Evolutionary conservation across 2,329 filamentous ascomycete species (phyloP), one percentile per base, ranked within the genome.

Genomic region (Ophiostoma pallidulum): DNA sequence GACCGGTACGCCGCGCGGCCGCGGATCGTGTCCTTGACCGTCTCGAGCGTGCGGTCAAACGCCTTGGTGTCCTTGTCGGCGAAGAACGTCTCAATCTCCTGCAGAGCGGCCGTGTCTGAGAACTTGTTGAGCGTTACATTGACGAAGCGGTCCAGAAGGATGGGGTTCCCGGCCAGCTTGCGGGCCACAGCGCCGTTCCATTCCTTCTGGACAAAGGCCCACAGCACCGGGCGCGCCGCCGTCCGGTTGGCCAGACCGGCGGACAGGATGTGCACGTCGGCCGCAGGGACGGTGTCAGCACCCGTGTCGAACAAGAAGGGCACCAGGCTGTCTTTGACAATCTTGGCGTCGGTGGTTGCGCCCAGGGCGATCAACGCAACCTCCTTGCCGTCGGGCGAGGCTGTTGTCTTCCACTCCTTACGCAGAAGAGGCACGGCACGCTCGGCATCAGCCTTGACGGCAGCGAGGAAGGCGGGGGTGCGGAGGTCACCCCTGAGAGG

Each of bases 361-460:
- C 89, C 88, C 38, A 98, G 75, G 4, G 85, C 79, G 32, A 77
- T 72, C 3, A 97, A 76, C 55, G 80, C 84, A 54, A 94, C 85
- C 56, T 95, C 89, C 66, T 90, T 94, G 58, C 89, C 90, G 59
- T 97, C 92, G 32, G 96, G 82, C 8, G 89, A 87, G 45, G 84
- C 83, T 12, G 88, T 92, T 43, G 73, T 81, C 53, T 80, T 74
- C 74, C 87, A 97, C 63, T 96, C 90, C 47, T 87, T 79, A 70
- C 91, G 88, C 47, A 98, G 75, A 8, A 82, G 75, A 24, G 84
- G 75, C 55, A 88, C 86, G 14, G 80, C 71, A 45, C 76, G 74
- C 8, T 78, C 79, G 7, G 88, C 80, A 54, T 90, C 78, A 49
- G 66, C 65, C 54, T 80, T 82, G 51, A 96, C 74, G 22, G 80